phyloP scores from a whole-genome alignment of 2,329 filamentous ascomycete species.

The Epicoccum nigrum region DNA sequence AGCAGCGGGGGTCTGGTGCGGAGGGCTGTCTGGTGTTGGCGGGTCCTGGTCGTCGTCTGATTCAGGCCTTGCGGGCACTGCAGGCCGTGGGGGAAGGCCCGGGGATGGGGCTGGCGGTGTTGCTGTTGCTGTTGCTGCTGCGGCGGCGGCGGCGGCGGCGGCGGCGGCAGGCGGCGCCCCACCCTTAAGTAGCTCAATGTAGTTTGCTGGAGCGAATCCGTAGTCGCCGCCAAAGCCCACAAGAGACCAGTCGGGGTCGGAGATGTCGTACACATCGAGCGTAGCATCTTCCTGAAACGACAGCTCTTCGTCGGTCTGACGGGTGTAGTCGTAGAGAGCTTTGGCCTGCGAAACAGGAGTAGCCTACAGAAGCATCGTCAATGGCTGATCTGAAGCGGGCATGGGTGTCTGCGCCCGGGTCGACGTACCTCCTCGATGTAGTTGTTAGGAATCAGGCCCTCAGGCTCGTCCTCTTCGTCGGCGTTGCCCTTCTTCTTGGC shows the following conservation, averaged over 20 bases:
- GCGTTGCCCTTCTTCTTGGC: constrained; percentile 80
- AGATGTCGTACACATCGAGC: constrained; percentile 84
- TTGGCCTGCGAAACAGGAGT: constrained; percentile 73
- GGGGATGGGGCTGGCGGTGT: constrained; percentile 52
- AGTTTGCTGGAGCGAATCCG: constrained; percentile 95
- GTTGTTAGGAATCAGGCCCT: constrained; percentile 89
- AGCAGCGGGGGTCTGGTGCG: constrained; percentile 61
- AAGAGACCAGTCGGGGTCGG: constrained; percentile 95
- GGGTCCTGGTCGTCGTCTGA: constrained; percentile 53
- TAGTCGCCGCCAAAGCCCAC: constrained; percentile 84
- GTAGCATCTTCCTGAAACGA: constrained; percentile 90
- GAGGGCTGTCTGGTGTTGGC: constrained; percentile 53
- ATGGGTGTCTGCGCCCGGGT: neutral
- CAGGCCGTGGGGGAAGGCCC: constrained; percentile 47
- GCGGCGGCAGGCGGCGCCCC: constrained; percentile 44
- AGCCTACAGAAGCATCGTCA: constrained; percentile 56
- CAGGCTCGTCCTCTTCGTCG: constrained; percentile 91
- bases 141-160: no score
- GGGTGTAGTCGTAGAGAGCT: constrained; percentile 96
- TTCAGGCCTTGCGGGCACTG: constrained; percentile 50
- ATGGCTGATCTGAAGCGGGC: constrained; percentile 6
- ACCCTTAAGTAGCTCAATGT: constrained; percentile 74
- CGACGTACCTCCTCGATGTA: constrained; percentile 87
- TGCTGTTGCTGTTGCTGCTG: no score
- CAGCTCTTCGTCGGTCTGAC: constrained; percentile 96